Evolutionary conservation across 2,329 filamentous ascomycete genomes (phyloP), one percentile per base, ranked within the genome.

Genomic region (Albifimbria verrucaria): DNA sequence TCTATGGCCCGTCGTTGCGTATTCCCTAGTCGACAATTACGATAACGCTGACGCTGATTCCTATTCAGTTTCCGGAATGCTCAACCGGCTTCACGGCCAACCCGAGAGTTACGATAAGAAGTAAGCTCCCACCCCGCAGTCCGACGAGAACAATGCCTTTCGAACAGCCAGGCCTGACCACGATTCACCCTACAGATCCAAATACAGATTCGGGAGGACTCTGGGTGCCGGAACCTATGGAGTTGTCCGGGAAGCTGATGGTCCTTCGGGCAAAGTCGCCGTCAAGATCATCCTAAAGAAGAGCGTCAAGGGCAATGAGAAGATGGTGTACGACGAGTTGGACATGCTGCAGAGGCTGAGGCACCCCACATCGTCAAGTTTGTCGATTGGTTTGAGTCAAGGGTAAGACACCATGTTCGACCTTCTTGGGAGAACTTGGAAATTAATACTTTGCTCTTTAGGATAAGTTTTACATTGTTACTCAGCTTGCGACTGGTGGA

Each of bases 391-490:
- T 99, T 99, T 69, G 94, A 99, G 76, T 97, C 93, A 52, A 90
- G 92, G 76, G 92, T 96, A 76, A 61, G 86, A 10, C 7, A 32
- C 20, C 23, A 11, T n/a, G n/a, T n/a, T n/a, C n/a, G n/a, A n/a
- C n/a, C n/a, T n/a, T n/a, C n/a, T n/a, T n/a, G n/a, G n/a, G n/a
- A n/a, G n/a, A n/a, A n/a, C n/a, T n/a, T n/a, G n/a, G n/a, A 9
- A 18, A 24, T 4, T 4, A 39, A 12, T 39, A 39, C 32, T 6
- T 17, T 12, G 36, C 52, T 21, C 24, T 49, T 23, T 46, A 96
- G 92, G 94, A 99, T 79, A 99, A 99, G 78, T 99, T 96, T 77
- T 99, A 99, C 72, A 97, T 99, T 62, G 92, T 99, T 63, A 99
- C 94, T 26, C 89, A 99, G 73, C 81, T 99, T 52, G 94, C 94